These are phyloP conservation scores for Russula ochroleuca DNA, from an alignment of 768 basidiomycete species.

Conservation along the genomic window DNA sequence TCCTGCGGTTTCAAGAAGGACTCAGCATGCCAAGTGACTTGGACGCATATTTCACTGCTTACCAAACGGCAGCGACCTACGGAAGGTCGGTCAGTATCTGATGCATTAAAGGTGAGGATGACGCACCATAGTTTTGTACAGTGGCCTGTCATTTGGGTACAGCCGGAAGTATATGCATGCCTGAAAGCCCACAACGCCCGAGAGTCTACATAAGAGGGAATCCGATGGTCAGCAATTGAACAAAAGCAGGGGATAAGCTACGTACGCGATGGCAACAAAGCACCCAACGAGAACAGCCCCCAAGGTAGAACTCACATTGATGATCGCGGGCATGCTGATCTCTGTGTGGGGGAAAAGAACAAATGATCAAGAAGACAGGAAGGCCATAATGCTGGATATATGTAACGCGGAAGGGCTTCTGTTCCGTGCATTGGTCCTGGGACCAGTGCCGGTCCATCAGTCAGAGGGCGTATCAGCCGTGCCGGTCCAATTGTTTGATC, in stretches of 20 bases:
- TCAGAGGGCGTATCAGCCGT: not conserved
- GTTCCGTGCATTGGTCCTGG: not conserved
- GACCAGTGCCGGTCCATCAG: not conserved
- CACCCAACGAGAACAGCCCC: conserved; percentile 24
- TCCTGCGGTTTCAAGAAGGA: conserved; percentile 9
- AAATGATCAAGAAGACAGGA: not conserved
- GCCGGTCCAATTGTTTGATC: not conserved
- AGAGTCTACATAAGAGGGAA: conserved; percentile 12
- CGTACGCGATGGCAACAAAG: conserved; percentile 21
- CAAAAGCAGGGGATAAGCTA: not conserved
- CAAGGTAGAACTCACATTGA: conserved; percentile 6
- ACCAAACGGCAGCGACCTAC: conserved; percentile 24
- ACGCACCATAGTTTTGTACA: conserved; percentile 21
- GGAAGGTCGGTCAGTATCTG: not conserved
- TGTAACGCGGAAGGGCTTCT: not conserved
- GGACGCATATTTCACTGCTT: not conserved
- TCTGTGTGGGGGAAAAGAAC: not conserved
- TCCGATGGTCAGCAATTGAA: not conserved
- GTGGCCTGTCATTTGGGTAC: conserved; percentile 9
- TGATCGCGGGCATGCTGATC: conserved; percentile 20
- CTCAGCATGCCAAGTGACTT: not conserved
- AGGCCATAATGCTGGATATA: not conserved
- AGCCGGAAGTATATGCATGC: conserved; percentile 22
- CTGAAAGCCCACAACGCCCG: conserved; percentile 22
- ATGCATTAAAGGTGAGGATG: not conserved